Evolutionary conservation across 208 protist genomes (phyloP).

Genomic region (Trypanosoma boissoni): DNA sequence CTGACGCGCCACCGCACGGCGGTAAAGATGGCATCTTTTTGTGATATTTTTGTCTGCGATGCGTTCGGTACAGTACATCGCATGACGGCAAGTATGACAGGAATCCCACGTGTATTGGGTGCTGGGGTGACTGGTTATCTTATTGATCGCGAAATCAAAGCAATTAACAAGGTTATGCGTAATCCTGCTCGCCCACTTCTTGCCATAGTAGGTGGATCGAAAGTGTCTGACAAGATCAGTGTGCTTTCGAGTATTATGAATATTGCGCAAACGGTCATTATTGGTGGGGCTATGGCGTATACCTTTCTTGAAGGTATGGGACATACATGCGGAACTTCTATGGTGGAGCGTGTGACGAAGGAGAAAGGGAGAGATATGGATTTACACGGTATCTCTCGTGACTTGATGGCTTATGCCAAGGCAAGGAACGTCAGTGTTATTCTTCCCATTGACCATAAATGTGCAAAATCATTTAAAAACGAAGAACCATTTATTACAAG

Average conservation of each 20-base stretch:
- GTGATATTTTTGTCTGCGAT: conserved; percentile 99
- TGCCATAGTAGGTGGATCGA: conserved; percentile 96
- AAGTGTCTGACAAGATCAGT: conserved; percentile 99
- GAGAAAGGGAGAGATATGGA: conserved; percentile 86
- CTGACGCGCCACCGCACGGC: conserved; percentile 65
- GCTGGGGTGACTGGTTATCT: conserved; percentile 98
- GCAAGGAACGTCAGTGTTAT: conserved; percentile 95
- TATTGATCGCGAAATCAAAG: conserved; percentile 98
- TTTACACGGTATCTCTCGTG: conserved; percentile 65
- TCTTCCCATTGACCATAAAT: conserved; percentile 98
- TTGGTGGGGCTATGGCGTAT: conserved; percentile 99
- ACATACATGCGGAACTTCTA: conserved; percentile 91
- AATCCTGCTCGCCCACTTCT: conserved; percentile 90
- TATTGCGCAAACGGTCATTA: conserved; percentile 98
- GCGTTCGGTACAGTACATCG: conserved; percentile 99
- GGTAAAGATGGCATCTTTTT: conserved; percentile 89
- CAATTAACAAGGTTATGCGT: conserved; percentile 95
- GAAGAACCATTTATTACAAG: conserved; percentile 73
- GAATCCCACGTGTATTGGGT: conserved; percentile 82
- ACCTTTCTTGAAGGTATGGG: conserved; percentile 95
- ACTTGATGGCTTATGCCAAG: conserved; percentile 84
- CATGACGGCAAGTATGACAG: conserved; percentile 95
- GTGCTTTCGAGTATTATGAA: conserved; percentile 98
- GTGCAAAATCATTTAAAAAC: conserved; percentile 91
- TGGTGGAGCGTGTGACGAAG: conserved; percentile 91